Conservation (phyloP, 2,329 filamentous ascomycete species). For the Ascochyta clinopodiicola region DNA sequence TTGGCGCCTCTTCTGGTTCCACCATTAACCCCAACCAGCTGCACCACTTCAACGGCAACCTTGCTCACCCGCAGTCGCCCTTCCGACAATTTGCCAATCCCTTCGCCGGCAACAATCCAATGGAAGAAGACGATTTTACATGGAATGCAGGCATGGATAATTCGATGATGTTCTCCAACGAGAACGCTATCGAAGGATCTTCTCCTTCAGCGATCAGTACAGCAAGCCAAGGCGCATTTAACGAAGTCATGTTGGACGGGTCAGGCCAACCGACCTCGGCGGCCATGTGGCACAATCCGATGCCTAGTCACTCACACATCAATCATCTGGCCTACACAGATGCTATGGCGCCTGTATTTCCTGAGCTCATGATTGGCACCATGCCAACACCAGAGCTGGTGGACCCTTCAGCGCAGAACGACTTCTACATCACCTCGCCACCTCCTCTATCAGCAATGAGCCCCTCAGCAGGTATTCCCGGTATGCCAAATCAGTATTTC, state of each 20-base stretch:
- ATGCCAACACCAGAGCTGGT: conserved; percentile 78
- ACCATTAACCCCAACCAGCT: conserved; percentile 73
- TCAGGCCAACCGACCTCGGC: conserved; percentile 49
- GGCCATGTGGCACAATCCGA: conserved; percentile 48
- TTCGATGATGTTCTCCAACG: conserved; percentile 65
- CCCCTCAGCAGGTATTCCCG: conserved; percentile 70
- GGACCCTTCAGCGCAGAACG: conserved; percentile 71
- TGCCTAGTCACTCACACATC: conserved; percentile 73
- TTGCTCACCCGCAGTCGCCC: conserved; percentile 64
- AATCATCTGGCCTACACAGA: conserved; percentile 74
- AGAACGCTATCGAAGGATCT: conserved; percentile 87
- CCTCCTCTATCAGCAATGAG: conserved; percentile 78
- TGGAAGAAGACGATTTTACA: conserved; percentile 79
- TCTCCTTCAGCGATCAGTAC: conserved; percentile 97
- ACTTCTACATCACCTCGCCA: conserved; percentile 80
- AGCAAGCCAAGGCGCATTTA: conserved; percentile 88
- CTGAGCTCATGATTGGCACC: conserved; percentile 70
- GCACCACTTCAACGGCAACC: conserved; percentile 85
- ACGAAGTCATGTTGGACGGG: conserved; percentile 89
- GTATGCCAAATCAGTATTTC: conserved; percentile 65
- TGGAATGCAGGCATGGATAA: conserved; percentile 86
- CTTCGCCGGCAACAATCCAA: conserved; percentile 65
- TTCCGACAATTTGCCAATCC: conserved; percentile 53
- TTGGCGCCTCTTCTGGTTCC: conserved; percentile 62
- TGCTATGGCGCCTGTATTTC: conserved; percentile 74